Percentiles rank a stretch among this genome's conserved stretches.
Conservation (phyloP, 164 flowering plant genomes). For the Tinospora cordifolia region DNA sequence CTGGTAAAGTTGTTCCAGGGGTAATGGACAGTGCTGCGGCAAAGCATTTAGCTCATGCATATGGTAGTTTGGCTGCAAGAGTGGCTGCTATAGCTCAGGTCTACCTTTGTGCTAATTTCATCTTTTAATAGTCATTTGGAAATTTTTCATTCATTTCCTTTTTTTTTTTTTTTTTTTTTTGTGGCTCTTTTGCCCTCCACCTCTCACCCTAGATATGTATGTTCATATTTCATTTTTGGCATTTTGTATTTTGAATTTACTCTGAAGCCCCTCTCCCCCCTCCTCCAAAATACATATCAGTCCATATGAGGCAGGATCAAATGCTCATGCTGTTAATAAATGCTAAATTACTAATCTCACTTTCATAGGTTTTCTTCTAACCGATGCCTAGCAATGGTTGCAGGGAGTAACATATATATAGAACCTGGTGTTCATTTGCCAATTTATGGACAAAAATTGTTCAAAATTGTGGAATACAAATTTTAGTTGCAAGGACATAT, state of each 20-base stretch:
- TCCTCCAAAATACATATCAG: neutral
- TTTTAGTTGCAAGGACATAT: no score
- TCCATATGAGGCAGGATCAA: neutral
- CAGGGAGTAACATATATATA: no score
- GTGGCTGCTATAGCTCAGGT: slow-evolving; percentile 97
- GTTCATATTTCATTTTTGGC: neutral
- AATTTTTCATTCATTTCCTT: neutral
- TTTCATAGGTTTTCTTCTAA: neutral
- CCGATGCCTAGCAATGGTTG: no score
- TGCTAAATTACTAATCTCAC: neutral
- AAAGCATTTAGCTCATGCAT: slow-evolving; percentile 88
- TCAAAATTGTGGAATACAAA: no score
- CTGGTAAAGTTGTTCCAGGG: slow-evolving; percentile 89
- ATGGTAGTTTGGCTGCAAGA: slow-evolving; percentile 72
- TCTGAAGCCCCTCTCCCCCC: no score
- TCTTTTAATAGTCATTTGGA: neutral
- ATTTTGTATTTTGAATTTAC: no score
- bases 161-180: neutral
- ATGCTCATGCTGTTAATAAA: neutral
- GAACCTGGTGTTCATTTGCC: no score
- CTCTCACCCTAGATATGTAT: no score
- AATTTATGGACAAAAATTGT: no score
- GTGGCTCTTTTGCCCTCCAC: neutral
- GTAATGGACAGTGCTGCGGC: slow-evolving; percentile 93
- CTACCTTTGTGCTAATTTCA: slow-evolving; percentile 10